Percentiles rank a stretch among this genome's conserved stretches.
phyloP scores from a whole-genome alignment of 2,329 filamentous ascomycete species.

The Aureobasidium musti region DNA sequence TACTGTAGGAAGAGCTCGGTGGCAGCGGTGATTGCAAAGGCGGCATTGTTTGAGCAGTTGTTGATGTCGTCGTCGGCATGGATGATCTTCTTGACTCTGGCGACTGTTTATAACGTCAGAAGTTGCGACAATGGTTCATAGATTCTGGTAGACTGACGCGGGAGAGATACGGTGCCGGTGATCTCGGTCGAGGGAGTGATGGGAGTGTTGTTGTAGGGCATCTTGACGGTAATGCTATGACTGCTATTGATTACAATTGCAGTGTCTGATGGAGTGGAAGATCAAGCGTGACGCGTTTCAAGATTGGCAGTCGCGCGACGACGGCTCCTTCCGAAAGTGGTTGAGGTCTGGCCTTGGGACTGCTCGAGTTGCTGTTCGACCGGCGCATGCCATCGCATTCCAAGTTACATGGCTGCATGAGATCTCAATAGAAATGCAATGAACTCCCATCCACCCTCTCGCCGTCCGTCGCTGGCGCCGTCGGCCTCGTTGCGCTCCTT shows the following conservation, averaged over 20 bases:
- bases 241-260: not conserved
- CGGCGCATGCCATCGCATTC: slow-evolving; percentile 9
- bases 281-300: slow-evolving; percentile 14
- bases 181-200: slow-evolving; percentile 79
- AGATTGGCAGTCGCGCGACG: slow-evolving; percentile 16
- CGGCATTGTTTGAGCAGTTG: slow-evolving; percentile 88
- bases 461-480: slow-evolving; percentile 54
- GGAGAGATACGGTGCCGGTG: slow-evolving; percentile 81
- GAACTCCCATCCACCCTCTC: slow-evolving; percentile 31
- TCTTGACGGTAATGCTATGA: slow-evolving; percentile 44
- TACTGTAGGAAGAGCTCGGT: slow-evolving; percentile 97
- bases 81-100: slow-evolving; percentile 95
- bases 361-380: not conserved
- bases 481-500: slow-evolving; percentile 52
- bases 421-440: not conserved
- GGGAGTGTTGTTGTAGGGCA: slow-evolving; percentile 89
- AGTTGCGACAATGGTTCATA: slow-evolving; percentile 1
- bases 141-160: slow-evolving; percentile 60
- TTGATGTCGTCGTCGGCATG: slow-evolving; percentile 80
- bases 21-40: slow-evolving; percentile 89
- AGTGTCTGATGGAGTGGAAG: not conserved
- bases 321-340: slow-evolving; percentile 21
- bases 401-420: slow-evolving; percentile 3
- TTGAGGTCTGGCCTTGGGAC: slow-evolving; percentile 5
- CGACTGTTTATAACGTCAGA: slow-evolving; percentile 61